A percentile compares a stretch with the other conserved stretches of the same genome.
phyloP scores from a whole-genome alignment of 2,329 filamentous ascomycete genomes.

The Diatrype stigma region DNA sequence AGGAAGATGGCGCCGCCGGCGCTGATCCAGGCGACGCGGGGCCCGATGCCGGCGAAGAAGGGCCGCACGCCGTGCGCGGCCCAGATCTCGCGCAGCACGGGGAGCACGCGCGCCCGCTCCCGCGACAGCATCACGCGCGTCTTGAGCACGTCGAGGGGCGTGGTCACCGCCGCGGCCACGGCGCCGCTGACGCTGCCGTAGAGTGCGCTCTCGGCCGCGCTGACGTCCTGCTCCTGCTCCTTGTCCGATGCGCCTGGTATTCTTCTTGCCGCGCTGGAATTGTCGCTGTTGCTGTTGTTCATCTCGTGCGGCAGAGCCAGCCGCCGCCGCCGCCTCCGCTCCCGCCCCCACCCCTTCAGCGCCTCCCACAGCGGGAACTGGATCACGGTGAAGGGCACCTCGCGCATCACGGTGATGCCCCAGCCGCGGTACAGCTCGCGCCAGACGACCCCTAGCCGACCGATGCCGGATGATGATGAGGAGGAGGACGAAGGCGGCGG shows the following conservation, averaged over 20 bases:
- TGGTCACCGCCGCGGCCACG: conserved; percentile 82
- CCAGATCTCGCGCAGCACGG: conserved; percentile 62
- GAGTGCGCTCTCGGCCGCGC: conserved; percentile 73
- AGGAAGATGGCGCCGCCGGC: conserved; percentile 91
- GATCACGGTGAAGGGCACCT: conserved; percentile 95
- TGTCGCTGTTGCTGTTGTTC: neutral
- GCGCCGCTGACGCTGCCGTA: conserved; percentile 83
- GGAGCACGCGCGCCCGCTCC: conserved; percentile 55
- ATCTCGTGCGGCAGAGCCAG: no score
- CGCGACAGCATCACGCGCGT: conserved; percentile 90
- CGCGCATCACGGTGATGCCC: conserved; percentile 86
- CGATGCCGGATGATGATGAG: no score
- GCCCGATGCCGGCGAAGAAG: conserved; percentile 74
- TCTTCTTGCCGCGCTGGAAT: neutral
- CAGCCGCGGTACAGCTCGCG: conserved; percentile 88
- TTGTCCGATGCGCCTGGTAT: conserved; percentile 19
- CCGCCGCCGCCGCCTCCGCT: conserved; percentile 21
- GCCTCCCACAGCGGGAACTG: conserved; percentile 97
- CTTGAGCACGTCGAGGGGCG: conserved; percentile 93
- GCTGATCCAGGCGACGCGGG: conserved; percentile 90
- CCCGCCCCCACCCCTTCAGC: conserved; percentile 69
- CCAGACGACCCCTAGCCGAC: conserved; percentile 55
- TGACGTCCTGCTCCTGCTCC: conserved; percentile 35
- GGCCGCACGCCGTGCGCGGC: conserved; percentile 59
- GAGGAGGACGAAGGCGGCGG: no score